These are phyloP conservation scores for Aspergillus tanneri DNA, from an alignment of 2,329 filamentous ascomycete genomes.

Conservation along the genomic window DNA sequence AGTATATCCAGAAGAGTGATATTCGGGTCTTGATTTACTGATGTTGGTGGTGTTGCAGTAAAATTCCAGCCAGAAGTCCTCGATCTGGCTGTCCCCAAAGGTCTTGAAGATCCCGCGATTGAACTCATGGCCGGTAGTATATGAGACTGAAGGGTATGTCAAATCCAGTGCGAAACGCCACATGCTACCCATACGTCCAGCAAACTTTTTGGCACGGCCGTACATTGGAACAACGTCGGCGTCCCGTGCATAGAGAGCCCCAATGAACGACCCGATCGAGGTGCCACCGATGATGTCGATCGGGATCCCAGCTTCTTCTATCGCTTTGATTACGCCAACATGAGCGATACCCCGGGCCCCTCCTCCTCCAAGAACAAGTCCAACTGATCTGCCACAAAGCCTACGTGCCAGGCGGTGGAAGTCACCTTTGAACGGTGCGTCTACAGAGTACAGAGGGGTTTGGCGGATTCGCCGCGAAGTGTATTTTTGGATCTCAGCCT, in stretches of 20 bases:
- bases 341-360: constrained; percentile 90
- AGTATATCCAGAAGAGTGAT: constrained; percentile 93
- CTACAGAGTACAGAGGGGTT: constrained; percentile 82
- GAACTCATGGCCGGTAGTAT: constrained; percentile 98
- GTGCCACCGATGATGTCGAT: constrained; percentile 95
- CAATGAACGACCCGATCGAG: constrained; percentile 93
- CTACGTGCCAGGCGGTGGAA: constrained; percentile 89
- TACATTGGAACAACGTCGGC: constrained; percentile 97
- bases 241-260: constrained; percentile 90
- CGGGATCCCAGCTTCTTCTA: constrained; percentile 94
- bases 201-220: constrained; percentile 93
- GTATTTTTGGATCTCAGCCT: constrained; percentile 97
- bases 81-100: constrained; percentile 93
- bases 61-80: constrained; percentile 98
- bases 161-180: constrained; percentile 97
- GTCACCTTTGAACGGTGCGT: constrained; percentile 92
- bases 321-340: constrained; percentile 86
- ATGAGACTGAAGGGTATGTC: constrained; percentile 93
- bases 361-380: constrained; percentile 88
- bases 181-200: constrained; percentile 97
- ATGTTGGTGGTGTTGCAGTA: constrained; percentile 99
- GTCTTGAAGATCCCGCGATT: constrained; percentile 99
- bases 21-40: constrained; percentile 85
- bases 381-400: constrained; percentile 90
- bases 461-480: constrained; percentile 90